phyloP scores from a whole-genome alignment of 2,329 filamentous ascomycete genomes.

The Epichloe coenophiala region DNA sequence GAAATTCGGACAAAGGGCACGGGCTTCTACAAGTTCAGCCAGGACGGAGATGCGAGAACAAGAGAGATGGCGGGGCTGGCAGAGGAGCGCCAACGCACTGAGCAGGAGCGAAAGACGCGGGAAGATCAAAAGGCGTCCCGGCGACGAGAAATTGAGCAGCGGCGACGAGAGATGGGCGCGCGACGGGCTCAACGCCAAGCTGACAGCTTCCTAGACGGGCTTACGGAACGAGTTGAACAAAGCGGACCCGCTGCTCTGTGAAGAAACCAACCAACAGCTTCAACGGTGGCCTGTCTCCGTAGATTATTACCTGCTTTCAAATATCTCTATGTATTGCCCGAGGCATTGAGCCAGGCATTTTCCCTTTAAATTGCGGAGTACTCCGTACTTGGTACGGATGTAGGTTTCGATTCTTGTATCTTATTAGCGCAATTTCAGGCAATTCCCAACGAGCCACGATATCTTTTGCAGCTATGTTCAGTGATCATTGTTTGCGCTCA shows the following conservation, averaged over 20 bases:
- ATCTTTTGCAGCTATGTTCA: background rate
- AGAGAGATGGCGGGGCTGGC: constrained; percentile 65
- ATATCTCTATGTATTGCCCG: background rate
- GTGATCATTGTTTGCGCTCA: background rate
- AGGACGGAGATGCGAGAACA: constrained; percentile 51
- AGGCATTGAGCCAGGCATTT: constrained; percentile 2
- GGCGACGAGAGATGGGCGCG: constrained; percentile 48
- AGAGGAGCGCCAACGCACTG: constrained; percentile 54
- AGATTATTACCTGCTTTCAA: background rate
- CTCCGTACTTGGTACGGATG: too few relatives aligned
- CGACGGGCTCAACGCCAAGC: constrained; percentile 53
- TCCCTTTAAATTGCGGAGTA: background rate
- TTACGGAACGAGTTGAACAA: constrained; percentile 16
- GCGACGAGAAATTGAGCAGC: constrained; percentile 48
- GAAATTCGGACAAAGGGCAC: constrained; percentile 82
- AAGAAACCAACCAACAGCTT: background rate
- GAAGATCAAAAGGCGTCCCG: constrained; percentile 45
- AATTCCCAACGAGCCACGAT: background rate
- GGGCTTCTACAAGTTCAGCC: constrained; percentile 83
- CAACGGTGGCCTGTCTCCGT: background rate
- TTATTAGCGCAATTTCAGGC: background rate
- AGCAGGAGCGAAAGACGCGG: constrained; percentile 42
- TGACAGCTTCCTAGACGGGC: constrained; percentile 55
- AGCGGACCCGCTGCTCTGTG: background rate
- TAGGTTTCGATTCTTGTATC: background rate